Evolutionary conservation across 305 asterid genomes (phyloP), one percentile per base, ranked within the genome.

Genomic region (Plantago lanceolata): DNA sequence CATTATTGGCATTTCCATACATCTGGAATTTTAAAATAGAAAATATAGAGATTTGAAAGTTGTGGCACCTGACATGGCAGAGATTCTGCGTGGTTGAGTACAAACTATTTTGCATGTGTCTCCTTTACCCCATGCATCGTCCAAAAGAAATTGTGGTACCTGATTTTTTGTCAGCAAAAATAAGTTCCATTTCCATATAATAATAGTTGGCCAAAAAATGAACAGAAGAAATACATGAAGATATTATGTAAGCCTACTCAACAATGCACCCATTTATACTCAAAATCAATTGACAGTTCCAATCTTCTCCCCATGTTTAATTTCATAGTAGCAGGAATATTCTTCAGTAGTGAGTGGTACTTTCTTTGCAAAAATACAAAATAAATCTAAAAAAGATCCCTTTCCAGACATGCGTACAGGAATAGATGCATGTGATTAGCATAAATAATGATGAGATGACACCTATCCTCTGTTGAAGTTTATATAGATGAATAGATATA

Each of bases 141-240:
- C 99, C 80, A 93, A 68, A 70, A 93, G 72, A 83, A 72, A 87
- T 75, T 90, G 99, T 12, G 99, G 99, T 63, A 93, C 97, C 99
- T 93, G 73, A 71, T 59, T 29, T 29, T 76, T 57, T 64, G 59
- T 40, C 63, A 63, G 58, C 58, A 33, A 61, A 24, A 17, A 51
- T 20, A 62, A 69, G 37, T 54, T 70, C 47, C 33, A 72, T 18
- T 18, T 17, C 6, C 51, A 45, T 20, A 50, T 64, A 55, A 37
- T 19, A 40, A 33, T 33, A 4, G 9, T 33, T 33, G 40, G 40
- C 6, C 40, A 4, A 33, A 24, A 33, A 33, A 33, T 33, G 4
- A 33, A 33, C 9, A 15, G 11, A 40, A 12, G 44, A 35, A 35
- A 35, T 7, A 40, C 0, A 9, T 40, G 45, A 9, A 40, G 45